These are phyloP conservation scores for Malus hybrid DNA, from an alignment of 331 rosid genomes.

Conservation along the genomic window DNA sequence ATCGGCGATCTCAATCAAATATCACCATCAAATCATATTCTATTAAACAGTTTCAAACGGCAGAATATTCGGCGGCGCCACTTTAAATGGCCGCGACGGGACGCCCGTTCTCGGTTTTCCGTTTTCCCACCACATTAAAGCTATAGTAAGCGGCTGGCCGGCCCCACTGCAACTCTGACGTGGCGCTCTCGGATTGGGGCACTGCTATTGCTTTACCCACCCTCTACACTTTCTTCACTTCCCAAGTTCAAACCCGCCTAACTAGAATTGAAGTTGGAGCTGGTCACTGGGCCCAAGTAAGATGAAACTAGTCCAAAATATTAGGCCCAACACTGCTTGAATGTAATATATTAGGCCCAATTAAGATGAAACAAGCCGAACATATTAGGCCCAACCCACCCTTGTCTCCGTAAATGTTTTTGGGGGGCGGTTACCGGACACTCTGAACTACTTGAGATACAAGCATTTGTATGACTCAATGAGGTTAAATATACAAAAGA, in stretches of 20 bases:
- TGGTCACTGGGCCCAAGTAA: neutral
- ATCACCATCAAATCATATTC: too few species aligned
- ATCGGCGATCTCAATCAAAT: neutral
- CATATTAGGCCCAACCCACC: too few species aligned
- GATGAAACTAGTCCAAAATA: neutral
- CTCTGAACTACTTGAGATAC: too few species aligned
- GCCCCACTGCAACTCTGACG: conserved; percentile 9
- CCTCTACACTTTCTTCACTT: neutral
- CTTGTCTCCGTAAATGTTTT: too few species aligned
- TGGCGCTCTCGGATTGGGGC: neutral
- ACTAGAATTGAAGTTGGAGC: neutral
- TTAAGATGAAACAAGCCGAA: too few species aligned
- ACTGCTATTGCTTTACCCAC: neutral
- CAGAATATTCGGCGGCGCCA: conserved; percentile 36
- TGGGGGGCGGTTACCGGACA: too few species aligned
- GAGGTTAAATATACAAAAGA: too few species aligned
- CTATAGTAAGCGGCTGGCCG: neutral
- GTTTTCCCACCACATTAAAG: neutral
- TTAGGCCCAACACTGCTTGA: too few species aligned
- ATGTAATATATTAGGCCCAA: too few species aligned
- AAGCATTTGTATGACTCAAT: too few species aligned
- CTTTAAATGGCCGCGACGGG: neutral
- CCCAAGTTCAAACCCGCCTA: neutral
- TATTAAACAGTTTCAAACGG: neutral
- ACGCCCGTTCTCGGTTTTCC: neutral